Conservation (phyloP, 352 stramenopile species). For the Phytophthora melonis region DNA sequence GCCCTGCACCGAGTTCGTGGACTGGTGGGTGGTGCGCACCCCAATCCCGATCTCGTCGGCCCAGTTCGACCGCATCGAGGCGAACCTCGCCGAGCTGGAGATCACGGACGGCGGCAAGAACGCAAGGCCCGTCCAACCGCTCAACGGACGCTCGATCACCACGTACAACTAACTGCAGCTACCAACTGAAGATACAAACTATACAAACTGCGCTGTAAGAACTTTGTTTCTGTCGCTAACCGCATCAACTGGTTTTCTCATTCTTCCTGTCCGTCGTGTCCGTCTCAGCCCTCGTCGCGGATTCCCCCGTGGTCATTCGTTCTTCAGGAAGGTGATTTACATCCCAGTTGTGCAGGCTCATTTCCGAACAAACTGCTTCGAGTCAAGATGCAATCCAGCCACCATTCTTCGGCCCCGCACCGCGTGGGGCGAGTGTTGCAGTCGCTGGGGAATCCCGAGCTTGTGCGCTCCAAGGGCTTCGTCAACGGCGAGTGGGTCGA, state of each 20-base stretch:
- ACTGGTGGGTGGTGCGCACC: slow-evolving; percentile 45
- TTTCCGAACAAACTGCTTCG: slow-evolving; percentile 6
- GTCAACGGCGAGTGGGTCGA: slow-evolving; percentile 72
- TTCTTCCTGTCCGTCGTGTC: too few relatives aligned
- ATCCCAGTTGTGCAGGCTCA: neutral
- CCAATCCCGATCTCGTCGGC: slow-evolving; percentile 33
- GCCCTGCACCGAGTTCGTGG: slow-evolving; percentile 42
- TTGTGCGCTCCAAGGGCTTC: slow-evolving; percentile 66
- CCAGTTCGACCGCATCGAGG: slow-evolving; percentile 39
- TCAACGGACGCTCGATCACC: slow-evolving; percentile 33
- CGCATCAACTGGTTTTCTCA: neutral
- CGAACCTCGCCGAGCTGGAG: slow-evolving; percentile 29
- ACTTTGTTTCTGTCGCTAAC: neutral
- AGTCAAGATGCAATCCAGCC: slow-evolving; percentile 22
- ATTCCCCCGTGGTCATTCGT: slow-evolving; percentile 3
- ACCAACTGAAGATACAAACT: neutral
- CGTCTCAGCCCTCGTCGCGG: slow-evolving; percentile 22
- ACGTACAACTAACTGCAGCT: slow-evolving; percentile 35
- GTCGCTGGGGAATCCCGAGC: slow-evolving; percentile 50
- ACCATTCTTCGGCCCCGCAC: neutral
- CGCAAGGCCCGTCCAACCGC: slow-evolving; percentile 33
- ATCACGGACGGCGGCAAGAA: slow-evolving; percentile 40
- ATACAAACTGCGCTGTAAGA: neutral
- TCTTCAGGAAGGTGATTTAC: neutral
- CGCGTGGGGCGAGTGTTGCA: slow-evolving; percentile 12